Base-by-base conservation (phyloP, 768 basidiomycete species). In the Mycena galericulata region DNA sequence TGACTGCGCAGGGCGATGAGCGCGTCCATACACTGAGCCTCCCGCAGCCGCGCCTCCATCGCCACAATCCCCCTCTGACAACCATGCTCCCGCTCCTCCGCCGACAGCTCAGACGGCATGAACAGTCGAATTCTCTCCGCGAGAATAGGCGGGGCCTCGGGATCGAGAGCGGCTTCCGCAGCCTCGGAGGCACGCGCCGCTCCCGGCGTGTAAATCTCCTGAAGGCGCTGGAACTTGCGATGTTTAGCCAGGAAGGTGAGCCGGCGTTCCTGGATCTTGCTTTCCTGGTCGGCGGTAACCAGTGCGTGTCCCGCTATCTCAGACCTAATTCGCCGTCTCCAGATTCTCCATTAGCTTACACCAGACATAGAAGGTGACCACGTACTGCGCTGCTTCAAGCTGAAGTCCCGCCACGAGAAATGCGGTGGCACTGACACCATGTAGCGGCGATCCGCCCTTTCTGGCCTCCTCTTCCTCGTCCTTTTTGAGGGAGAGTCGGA, bases 331-430 rank as follows among this genome's bases (percentile, higher is more conserved):
- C 62, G 47, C 2, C 56, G 51, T 24, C 62, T 61, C 36, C 12
- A 27, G 15, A 6, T 22, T 22, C 1, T 36, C 43, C 34, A 6
- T 14, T 14, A 36, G 8, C n/a, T 14, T 36, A 3, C 3, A 6
- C 8, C 18, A 6, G 5, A 20, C 9, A 17, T n/a, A 12, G 2
- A 8, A 4, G 11, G 2, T 15, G 20, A 36, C 7, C 3, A 65
- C 71, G 9, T 32, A 72, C 71, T 69, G 71, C 3, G 57, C 30
- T 10, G 65, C 67, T 26, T 72, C 71, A 6, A 72, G 20, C 38
- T 72, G 67, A 1, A 72, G 15, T 0, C 70, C 70, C 10, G 67
- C 45, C 0, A 57, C 41, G 14, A 71, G 41, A 30, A 71, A 68
- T 0, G 59, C 59, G 0, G 66, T 62, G 2, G 55, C 41, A 7